Base-by-base conservation (phyloP, 2,329 filamentous ascomycete genomes). In the Trichoderma atrobrunneum region DNA sequence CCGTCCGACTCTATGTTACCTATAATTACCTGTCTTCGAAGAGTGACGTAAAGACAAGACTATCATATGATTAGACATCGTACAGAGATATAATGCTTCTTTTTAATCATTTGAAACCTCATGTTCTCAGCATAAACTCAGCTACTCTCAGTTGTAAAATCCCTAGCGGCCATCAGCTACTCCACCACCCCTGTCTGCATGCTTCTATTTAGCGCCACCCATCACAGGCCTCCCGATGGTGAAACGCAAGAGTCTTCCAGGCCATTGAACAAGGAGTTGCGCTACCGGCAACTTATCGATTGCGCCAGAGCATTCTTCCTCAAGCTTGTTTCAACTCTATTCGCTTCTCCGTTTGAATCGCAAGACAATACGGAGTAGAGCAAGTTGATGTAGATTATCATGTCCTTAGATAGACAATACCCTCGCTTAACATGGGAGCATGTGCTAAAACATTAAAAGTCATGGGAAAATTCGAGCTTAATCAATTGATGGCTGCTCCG, bases 281-380 rank as follows among this genome's bases (percentile, higher is more conserved):
- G 54, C 64, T 36, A 60, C 43, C 67, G 51, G 72, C 28, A 60
- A 62, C 64, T 69, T 54, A 69, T 72, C 70, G 64, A 72, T 69
- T 61, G 16, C 57, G 36, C 61, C 69, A 60, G 48, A 28, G 34
- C 28, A 39, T 21, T 48, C 21, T 10, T n/a, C 10, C 7, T 18
- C 18, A 8, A 8, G 30, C 26, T n/a, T 24, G 51, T 60, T 66
- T 71, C 34, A 24, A 51, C 61, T 10, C 10, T 24, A n/a, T 16
- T 7, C 30, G 3, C 36, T 7, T 32, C 4, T 30, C 11, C 2
- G 21, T 16, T 30, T 4, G 1, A 48, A 5, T 16, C 11, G 51
- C 12, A 43, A 14, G 32, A 21, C n/a, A 51, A 51, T 51, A 8
- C 3, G 7, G 36, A 43, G 36, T 18, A 48, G 8, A 11, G 43